phyloP scores from a whole-genome alignment of 2,329 filamentous ascomycete genomes.

The Fusarium goolgardi region DNA sequence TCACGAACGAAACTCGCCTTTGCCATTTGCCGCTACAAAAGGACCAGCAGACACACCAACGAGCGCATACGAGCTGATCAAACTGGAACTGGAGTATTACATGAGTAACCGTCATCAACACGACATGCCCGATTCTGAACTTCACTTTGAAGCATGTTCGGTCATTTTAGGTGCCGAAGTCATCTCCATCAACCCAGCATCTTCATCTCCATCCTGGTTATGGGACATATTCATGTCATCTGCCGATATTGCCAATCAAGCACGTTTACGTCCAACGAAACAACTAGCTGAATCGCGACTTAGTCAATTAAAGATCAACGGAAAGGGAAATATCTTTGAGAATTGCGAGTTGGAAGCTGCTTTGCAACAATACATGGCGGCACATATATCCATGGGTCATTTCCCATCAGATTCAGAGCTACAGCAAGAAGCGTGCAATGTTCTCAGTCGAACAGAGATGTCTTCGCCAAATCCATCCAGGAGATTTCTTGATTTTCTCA shows the following conservation, averaged over 20 bases:
- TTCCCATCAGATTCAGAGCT: constrained; percentile 31
- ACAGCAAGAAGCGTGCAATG: constrained; percentile 34
- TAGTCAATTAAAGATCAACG: constrained; percentile 36
- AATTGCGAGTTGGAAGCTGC: constrained; percentile 36
- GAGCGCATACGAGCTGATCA: constrained; percentile 38
- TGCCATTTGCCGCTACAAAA: constrained; percentile 36
- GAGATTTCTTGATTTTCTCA: constrained; percentile 32
- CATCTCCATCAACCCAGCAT: constrained; percentile 27
- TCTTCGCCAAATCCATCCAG: constrained; percentile 17
- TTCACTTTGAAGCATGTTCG: constrained; percentile 38
- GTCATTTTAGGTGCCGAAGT: constrained; percentile 33
- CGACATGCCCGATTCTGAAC: constrained; percentile 23
- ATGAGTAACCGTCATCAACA: constrained; percentile 30
- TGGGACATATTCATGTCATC: constrained; percentile 40
- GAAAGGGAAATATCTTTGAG: constrained; percentile 38
- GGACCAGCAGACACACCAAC: constrained; percentile 39
- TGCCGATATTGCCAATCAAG: constrained; percentile 31
- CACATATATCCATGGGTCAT: constrained; percentile 25
- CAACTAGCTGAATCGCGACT: constrained; percentile 28
- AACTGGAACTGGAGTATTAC: constrained; percentile 36
- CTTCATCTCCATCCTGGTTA: constrained; percentile 27
- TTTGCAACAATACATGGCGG: constrained; percentile 27
- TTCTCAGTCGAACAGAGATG: constrained; percentile 4
- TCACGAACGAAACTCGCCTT: constrained; percentile 34
- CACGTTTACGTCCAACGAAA: constrained; percentile 25